Conservation (phyloP, 2,329 filamentous ascomycete species). For the Xylaria hypoxylon region DNA sequence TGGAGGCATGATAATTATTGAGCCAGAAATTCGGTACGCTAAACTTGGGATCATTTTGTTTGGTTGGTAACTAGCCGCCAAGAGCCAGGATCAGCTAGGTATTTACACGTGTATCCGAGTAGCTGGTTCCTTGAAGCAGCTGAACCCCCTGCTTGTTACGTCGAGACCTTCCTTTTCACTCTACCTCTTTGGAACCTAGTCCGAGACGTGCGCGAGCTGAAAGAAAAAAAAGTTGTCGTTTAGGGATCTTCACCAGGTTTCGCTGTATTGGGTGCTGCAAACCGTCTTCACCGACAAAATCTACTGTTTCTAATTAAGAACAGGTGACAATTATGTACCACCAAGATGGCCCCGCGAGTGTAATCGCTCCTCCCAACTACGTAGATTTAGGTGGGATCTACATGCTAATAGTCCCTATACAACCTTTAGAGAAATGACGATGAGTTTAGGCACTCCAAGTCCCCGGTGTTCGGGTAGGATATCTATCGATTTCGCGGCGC, state of each 20-base stretch:
- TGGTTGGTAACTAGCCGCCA: neutral
- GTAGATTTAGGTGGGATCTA: neutral
- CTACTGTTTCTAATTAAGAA: neutral
- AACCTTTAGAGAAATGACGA: too few species aligned
- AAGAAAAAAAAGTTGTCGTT: neutral
- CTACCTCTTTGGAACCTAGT: neutral
- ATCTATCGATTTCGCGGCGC: neutral
- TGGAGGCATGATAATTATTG: neutral
- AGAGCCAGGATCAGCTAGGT: neutral
- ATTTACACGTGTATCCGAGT: neutral
- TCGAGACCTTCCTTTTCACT: neutral
- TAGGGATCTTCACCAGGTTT: neutral
- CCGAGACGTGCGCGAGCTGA: neutral
- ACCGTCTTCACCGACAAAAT: neutral
- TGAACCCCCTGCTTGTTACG: neutral
- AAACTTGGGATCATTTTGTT: neutral
- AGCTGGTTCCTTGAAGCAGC: neutral
- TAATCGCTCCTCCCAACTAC: neutral
- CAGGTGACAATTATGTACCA: neutral
- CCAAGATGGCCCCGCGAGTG: neutral
- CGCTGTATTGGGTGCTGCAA: neutral
- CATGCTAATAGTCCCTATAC: too few species aligned
- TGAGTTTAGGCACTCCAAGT: too few species aligned
- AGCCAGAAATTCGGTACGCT: too few species aligned
- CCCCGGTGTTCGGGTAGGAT: neutral